Base-by-base conservation (phyloP, 2,329 filamentous ascomycete species). In the Botryotinia convoluta region DNA sequence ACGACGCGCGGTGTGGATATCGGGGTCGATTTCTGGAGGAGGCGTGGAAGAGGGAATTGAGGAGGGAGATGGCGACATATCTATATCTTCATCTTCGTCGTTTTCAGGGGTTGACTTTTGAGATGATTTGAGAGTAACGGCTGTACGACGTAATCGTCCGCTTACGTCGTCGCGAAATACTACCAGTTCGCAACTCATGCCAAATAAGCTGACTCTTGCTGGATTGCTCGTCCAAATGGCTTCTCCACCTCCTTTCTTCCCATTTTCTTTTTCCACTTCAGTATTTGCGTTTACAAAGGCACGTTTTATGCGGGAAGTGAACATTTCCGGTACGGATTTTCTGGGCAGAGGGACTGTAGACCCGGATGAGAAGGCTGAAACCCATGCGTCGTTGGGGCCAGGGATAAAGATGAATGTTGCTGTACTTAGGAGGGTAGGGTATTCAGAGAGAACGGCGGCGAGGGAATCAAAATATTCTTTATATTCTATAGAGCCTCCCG, bases 381-480 rank as follows among this genome's bases (percentile, higher is more conserved):
- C 89, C 96, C 96, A 99, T n/a, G 93, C 95, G 81, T 99, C 96
- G 81, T 98, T 97, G 83, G 98, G 95, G 44, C 96, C 96, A 0
- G 96, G 96, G 0, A 98, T 92, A 80, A 99, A 97, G 45, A 97
- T 86, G 81, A 98, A 97, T 0, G 93, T 95, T 8, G 93, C 91
- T 39, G 88, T 88, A 73, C 92, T 91, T 61, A 98, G 87, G 22
- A 99, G 87, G 0, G 88, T 86, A 4, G 94, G 93, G 79, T 94
- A 98, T 77, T 98, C 94, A 12, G 93, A 87, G 9, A 99, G 87
- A 1, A 93, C 87, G 3, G 91, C 90, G 4, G 96, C 95, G 20
- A 99, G 87, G 14, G 91, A 89, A 83, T 99, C 94, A 81, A 98
- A 98, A 81, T 93, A 92, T 83, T 98, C 96, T 84, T 98, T 98